Base-by-base conservation (phyloP, 805 yeast genomes). In the Ascoidea asiatica region DNA sequence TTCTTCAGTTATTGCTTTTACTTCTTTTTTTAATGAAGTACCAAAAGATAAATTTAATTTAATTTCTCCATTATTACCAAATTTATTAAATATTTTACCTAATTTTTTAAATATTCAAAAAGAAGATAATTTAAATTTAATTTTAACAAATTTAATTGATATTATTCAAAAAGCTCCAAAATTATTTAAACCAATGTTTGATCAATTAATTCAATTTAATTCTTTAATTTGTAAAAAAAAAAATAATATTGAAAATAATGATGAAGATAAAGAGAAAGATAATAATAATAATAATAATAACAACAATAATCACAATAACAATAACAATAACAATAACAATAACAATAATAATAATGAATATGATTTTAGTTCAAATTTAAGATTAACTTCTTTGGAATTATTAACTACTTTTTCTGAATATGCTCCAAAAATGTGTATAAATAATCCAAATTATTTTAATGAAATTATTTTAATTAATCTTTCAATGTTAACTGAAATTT, bases 141-240 rank as follows among this genome's bases (percentile, higher is more conserved):
- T 89, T n/a, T 73, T 92, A 52, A 95, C 88, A 61, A 74, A 88
- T 5, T 68, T 92, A 52, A 87, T 89, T 45, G 97, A 92, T 53
- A 72, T 92, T 48, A 96, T 89, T 7, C 90, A 82, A 50, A 66
- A 89, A 48, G 97, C 97, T 6, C 97, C 98, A 44, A 90, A 89
- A 58, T 76, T 92, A 77, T 92, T 92, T 68, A 77, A 74, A 57
- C 87, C 87, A 39, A 84, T 90, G 86, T 90, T 92, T 60, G 79
- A 81, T 42, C 81, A 86, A n/a, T 78, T 92, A 39, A 76, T 88
- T 43, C 83, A 84, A 50, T 92, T 92, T 56, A 79, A 92, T 55
- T 73, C 87, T n/a, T 75, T 78, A 15, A 90, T 92, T 29, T 75
- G 87, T 43, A 86, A 84, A 55, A 81, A 87, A 63, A 75, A 72